A percentile compares a stretch with the other conserved stretches of the same genome.
Conservation (phyloP, 2,329 filamentous ascomycete species). For the Emergomyces orientalis region DNA sequence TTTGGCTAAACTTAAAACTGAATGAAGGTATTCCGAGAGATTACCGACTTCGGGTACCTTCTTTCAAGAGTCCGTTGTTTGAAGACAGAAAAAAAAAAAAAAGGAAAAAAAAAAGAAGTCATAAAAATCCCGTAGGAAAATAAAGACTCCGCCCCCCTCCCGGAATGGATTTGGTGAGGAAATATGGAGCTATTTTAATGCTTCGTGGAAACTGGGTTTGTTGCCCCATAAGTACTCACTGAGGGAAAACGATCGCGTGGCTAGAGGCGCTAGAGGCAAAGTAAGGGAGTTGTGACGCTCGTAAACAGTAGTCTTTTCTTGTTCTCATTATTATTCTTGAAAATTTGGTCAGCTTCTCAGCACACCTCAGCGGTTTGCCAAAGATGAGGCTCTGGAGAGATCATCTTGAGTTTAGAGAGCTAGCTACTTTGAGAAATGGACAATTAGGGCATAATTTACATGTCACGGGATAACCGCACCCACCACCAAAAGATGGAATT, state of each 20-base stretch:
- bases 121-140: background rate
- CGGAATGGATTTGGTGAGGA: background rate
- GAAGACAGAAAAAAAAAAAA: background rate
- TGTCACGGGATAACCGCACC: too few relatives aligned
- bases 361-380: background rate
- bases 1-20: background rate
- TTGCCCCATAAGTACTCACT: background rate
- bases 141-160: background rate
- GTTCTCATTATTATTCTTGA: background rate
- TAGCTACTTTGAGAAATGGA: too few relatives aligned
- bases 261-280: background rate
- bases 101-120: background rate
- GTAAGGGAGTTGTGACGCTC: background rate
- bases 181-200: background rate
- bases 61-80: background rate
- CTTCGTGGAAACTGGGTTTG: background rate
- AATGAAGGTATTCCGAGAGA: background rate
- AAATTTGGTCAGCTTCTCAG: too few relatives aligned
- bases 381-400: background rate
- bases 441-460: too few relatives aligned
- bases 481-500: too few relatives aligned
- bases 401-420: background rate
- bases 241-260: background rate
- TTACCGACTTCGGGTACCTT: background rate
- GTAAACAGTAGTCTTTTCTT: too few relatives aligned